A percentile compares a stretch with the other conserved stretches of the same genome.
These are phyloP conservation scores for Blastocystis sp. DNA, from an alignment of 352 stramenopile genomes.

Conservation along the genomic window DNA sequence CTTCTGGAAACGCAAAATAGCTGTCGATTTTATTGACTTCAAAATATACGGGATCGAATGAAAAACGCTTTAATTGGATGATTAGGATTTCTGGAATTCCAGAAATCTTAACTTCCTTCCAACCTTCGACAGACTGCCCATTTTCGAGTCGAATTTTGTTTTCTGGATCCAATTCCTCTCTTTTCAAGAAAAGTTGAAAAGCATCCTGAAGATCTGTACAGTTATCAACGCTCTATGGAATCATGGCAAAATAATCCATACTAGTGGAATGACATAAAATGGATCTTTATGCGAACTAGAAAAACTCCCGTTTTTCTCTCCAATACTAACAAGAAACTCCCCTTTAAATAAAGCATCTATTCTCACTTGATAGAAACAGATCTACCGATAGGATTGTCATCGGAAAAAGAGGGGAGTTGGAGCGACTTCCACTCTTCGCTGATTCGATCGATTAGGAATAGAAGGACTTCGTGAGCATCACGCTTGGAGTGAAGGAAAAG, in stretches of 20 bases:
- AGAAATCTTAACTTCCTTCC: not conserved
- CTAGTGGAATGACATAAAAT: constrained; percentile 21
- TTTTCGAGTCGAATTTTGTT: not conserved
- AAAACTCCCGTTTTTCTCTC: not conserved
- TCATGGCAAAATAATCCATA: not conserved
- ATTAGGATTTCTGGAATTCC: not conserved
- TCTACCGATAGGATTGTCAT: not conserved
- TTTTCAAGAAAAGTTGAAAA: not conserved
- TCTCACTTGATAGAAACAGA: not conserved
- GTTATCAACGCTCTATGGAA: not conserved
- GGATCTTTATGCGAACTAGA: not conserved
- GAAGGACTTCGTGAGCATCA: constrained; percentile 60
- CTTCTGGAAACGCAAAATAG: not conserved
- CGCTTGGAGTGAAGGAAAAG: not conserved
- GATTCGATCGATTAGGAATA: constrained; percentile 67
- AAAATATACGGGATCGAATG: not conserved
- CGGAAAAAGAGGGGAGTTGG: not conserved
- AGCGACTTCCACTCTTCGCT: constrained; percentile 63
- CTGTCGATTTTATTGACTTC: not conserved
- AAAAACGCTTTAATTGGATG: constrained; percentile 3
- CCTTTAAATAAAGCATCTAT: constrained; percentile 13
- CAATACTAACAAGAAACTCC: not conserved
- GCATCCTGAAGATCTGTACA: not conserved
- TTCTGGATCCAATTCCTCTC: not conserved
- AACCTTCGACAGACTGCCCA: not conserved